A percentile compares a stretch with the other conserved stretches of the same genome.
These are phyloP conservation scores for Neurospora africana DNA, from an alignment of 495 filamentous ascomycete genomes.

Conservation along the genomic window DNA sequence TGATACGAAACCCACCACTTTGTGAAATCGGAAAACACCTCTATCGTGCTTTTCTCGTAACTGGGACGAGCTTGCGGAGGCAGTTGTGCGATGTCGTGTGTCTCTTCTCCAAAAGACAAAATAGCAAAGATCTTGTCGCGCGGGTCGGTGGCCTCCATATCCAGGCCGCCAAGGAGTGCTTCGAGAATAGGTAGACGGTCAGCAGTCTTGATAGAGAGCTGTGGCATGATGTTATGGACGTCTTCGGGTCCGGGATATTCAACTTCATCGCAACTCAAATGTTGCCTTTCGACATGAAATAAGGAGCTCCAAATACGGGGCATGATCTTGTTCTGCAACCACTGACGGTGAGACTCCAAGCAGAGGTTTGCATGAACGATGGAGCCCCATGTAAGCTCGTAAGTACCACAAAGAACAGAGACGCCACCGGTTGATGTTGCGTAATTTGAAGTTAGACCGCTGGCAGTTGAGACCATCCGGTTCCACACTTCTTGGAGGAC, in stretches of 20 bases:
- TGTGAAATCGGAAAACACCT: conserved; percentile 2
- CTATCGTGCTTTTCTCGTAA: not conserved
- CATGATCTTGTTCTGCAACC: not conserved
- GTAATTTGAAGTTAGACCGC: not conserved
- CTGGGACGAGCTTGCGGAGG: not conserved
- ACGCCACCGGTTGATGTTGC: not conserved
- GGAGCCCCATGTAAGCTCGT: not conserved
- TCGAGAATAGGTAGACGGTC: too few relatives aligned
- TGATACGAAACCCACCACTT: conserved; percentile 5
- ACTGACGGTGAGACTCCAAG: not conserved
- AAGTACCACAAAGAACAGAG: not conserved
- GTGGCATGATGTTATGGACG: too few relatives aligned
- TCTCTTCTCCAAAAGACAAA: conserved; percentile 5
- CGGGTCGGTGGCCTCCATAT: conserved; percentile 5
- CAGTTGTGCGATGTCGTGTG: not conserved
- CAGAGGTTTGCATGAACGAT: not conserved
- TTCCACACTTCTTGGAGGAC: conserved; percentile 3
- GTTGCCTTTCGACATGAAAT: not conserved
- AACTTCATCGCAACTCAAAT: too few relatives aligned
- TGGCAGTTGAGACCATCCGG: not conserved
- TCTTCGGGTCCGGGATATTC: too few relatives aligned
- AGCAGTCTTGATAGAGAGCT: too few relatives aligned
- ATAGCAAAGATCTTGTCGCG: conserved; percentile 6
- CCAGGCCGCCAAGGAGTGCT: too few relatives aligned
- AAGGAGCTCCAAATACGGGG: not conserved